Percentiles rank a stretch among this genome's conserved stretches.
Conservation (phyloP, 176 grass and related monocot genomes). For the Typha latifolia region DNA sequence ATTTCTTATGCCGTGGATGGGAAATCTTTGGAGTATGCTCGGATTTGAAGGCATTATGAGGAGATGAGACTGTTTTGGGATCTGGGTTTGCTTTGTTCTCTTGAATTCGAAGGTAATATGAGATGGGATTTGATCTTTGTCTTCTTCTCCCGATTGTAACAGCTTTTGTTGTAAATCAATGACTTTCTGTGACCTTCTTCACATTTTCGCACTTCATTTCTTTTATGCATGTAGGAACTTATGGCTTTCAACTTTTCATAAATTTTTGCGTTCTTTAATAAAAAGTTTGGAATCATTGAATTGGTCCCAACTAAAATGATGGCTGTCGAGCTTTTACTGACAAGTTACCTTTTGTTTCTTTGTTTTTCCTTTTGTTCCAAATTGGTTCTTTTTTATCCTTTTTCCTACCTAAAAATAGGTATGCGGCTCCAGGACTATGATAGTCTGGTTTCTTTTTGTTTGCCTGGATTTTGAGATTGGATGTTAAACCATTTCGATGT, state of each 20-base stretch:
- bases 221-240: conserved; percentile 21
- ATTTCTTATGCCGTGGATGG: not conserved
- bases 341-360: conserved; percentile 24
- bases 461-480: no score
- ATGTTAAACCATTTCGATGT: no score
- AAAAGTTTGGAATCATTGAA: conserved; percentile 53
- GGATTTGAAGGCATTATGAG: not conserved
- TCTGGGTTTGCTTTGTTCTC: not conserved
- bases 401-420: conserved; percentile 1
- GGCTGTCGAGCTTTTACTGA: conserved; percentile 40
- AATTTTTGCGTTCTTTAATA: conserved; percentile 5
- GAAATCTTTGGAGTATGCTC: no score
- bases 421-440: no score
- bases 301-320: conserved; percentile 55
- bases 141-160: not conserved
- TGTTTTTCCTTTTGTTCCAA: conserved; percentile 16
- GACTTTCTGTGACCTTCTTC: not conserved
- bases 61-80: not conserved
- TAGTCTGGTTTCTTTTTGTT: no score
- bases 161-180: no score
- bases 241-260: conserved; percentile 10
- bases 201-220: conserved; percentile 12
- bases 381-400: conserved; percentile 11
- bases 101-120: not conserved
- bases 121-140: not conserved